Evolutionary conservation across 257 asterid species (phyloP).

Genomic region (Anisodus tanguticus): DNA sequence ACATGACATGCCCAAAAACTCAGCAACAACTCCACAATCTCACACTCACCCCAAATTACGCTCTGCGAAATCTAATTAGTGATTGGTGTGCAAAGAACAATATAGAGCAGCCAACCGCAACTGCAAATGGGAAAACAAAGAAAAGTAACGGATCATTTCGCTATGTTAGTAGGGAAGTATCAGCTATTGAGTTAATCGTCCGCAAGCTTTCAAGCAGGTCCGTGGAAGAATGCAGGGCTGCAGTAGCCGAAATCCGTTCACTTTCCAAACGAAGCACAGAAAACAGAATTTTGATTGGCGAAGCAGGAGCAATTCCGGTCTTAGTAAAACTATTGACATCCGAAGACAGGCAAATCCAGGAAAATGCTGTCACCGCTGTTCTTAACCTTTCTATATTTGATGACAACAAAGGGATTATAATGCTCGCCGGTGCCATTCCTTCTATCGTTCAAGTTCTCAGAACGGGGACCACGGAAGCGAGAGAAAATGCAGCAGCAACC

Average conservation of each 20-base stretch:
- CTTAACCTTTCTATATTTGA: constrained; percentile 87
- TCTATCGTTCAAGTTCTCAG: constrained; percentile 88
- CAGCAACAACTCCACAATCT: constrained; percentile 80
- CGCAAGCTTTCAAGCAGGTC: constrained; percentile 72
- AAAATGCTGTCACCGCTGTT: constrained; percentile 82
- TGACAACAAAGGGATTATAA: constrained; percentile 71
- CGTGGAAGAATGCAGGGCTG: constrained; percentile 62
- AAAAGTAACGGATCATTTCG: constrained; percentile 84
- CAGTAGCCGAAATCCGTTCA: constrained; percentile 80
- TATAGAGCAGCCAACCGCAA: constrained; percentile 63
- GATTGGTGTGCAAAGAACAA: constrained; percentile 80
- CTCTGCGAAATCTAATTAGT: constrained; percentile 69
- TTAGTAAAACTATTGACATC: constrained; percentile 72
- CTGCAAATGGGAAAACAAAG: constrained; percentile 65
- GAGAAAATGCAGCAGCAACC: constrained; percentile 94
- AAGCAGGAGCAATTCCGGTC: constrained; percentile 87
- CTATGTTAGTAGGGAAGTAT: constrained; percentile 72
- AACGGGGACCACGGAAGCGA: constrained; percentile 88
- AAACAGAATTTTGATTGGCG: constrained; percentile 83
- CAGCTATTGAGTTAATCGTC: constrained; percentile 68
- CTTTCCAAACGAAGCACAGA: constrained; percentile 91
- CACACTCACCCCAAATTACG: constrained; percentile 87
- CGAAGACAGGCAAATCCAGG: constrained; percentile 68
- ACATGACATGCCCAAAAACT: constrained; percentile 94
- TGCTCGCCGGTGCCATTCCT: constrained; percentile 92